Percentiles rank a stretch among this genome's conserved stretches.
Evolutionary conservation across 768 basidiomycete species (phyloP).

Genomic region (Lactarius evosmus): DNA sequence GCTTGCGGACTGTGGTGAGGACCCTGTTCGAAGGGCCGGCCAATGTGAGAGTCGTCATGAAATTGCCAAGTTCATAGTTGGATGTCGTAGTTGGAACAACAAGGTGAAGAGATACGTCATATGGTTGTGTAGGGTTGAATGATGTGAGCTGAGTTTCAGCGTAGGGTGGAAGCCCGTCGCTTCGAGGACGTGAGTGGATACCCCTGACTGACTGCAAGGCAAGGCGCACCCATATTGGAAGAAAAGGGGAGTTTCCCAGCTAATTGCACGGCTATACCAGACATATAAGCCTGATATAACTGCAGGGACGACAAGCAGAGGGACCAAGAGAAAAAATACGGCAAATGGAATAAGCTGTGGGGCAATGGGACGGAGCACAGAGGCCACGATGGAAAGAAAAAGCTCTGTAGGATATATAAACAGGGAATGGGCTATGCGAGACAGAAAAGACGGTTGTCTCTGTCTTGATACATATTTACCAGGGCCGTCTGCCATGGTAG

Average conservation of each 20-base stretch:
- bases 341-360: constrained; percentile 64
- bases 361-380: constrained; percentile 45
- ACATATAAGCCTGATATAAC: constrained; percentile 67
- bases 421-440: constrained; percentile 6
- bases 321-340: constrained; percentile 59
- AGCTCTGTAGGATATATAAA: constrained; percentile 30
- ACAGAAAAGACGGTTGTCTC: constrained; percentile 9
- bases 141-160: constrained; percentile 51
- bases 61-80: constrained; percentile 77
- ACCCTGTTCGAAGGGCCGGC: constrained; percentile 61
- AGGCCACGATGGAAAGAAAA: constrained; percentile 30
- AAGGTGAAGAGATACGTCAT: constrained; percentile 68
- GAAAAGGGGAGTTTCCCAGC: constrained; percentile 66
- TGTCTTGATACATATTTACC: constrained; percentile 14
- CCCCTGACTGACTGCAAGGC: background rate
- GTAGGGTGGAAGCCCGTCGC: constrained; percentile 64
- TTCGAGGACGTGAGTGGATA: constrained; percentile 32
- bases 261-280: constrained; percentile 66
- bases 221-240: constrained; percentile 75
- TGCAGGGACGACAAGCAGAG: constrained; percentile 58
- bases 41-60: constrained; percentile 70
- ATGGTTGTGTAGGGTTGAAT: constrained; percentile 62
- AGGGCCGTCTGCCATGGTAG: constrained; percentile 21
- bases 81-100: constrained; percentile 60
- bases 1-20: constrained; percentile 54